Percentiles rank a stretch among this genome's conserved stretches.
phyloP scores from a whole-genome alignment of 164 flowering plant species.

The Echeveria elegans region DNA sequence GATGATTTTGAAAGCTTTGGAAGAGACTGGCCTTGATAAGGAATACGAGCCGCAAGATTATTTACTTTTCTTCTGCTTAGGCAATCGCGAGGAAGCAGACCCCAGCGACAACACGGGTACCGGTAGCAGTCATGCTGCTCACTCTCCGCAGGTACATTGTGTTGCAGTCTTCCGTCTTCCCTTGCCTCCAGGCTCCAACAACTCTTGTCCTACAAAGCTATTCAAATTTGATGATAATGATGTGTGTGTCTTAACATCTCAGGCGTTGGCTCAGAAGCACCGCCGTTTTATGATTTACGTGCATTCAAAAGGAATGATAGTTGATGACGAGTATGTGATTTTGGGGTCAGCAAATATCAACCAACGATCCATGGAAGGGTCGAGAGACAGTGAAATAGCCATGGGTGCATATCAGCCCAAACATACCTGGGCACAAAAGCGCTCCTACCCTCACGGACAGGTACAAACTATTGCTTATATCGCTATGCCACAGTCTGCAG shows the following conservation, averaged over 20 bases:
- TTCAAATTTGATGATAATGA: background rate
- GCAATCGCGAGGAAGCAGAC: slow-evolving; percentile 12
- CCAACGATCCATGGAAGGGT: background rate
- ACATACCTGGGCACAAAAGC: slow-evolving; percentile 9
- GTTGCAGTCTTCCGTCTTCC: background rate
- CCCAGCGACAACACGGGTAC: background rate
- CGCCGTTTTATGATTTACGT: slow-evolving; percentile 15
- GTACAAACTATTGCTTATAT: background rate
- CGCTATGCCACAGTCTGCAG: too few relatives aligned
- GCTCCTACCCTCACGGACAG: slow-evolving; percentile 11
- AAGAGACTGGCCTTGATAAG: slow-evolving; percentile 9
- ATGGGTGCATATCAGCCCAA: background rate
- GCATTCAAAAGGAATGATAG: slow-evolving; percentile 6
- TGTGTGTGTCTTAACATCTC: background rate
- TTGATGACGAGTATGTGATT: background rate
- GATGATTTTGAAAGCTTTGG: slow-evolving; percentile 10
- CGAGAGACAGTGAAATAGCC: background rate
- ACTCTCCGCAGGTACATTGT: slow-evolving; percentile 5
- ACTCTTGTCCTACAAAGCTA: background rate
- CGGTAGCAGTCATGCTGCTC: background rate
- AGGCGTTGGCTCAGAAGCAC: slow-evolving; percentile 5
- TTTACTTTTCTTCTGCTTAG: slow-evolving; percentile 11
- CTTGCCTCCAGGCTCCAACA: background rate
- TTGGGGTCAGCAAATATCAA: background rate
- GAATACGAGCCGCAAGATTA: slow-evolving; percentile 11